Evolutionary conservation across 306 rosid species (phyloP), one percentile per base, ranked within the genome.

Genomic region (Fragaria iinumae): DNA sequence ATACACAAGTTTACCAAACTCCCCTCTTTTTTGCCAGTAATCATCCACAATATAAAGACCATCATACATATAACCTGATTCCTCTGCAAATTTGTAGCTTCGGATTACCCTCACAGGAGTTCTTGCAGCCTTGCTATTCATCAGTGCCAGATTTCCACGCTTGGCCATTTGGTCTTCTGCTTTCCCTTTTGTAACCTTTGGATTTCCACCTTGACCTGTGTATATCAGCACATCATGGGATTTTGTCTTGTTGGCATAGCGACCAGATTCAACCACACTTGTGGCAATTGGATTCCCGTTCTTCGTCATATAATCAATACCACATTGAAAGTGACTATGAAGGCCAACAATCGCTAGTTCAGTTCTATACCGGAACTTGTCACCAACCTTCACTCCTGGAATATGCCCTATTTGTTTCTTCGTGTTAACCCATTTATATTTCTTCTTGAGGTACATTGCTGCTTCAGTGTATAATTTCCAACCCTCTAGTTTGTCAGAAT

Each of bases 321-420:
- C 90, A 17, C 9, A 4, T 0, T 0, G 1, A 57, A 34, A 52
- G 3, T 60, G 82, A 4, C 39, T 55, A 57, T 89, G 92, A 55
- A 89, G 92, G 18, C 92, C 92, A 49, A 83, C 34, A 0, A 84
- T 47, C 45, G 16, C 2, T 44, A 89, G 80, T 63, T 89, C 89
- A 48, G 44, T 17, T 76, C 86, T 76, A 23, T 34, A 67, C 9
- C 47, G 69, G 57, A 84, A 89, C 27, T 0, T 27, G 16, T 89
- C 92, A 44, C 90, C 85, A 18, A 89, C 72, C n/a, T 83, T 76
- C 32, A 86, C 68, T 63, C 92, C 92, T 0, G 34, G 56, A 25
- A 86, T 62, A 8, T 44, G 62, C 16, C 90, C 92, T 21, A 78
- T 11, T 14, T 23, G 50, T 50, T 83, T 84, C 2, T 14, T 0